A percentile compares a stretch with the other conserved stretches of the same genome.
These are phyloP conservation scores for Coriaria nepalensis DNA, from an alignment of 306 rosid genomes.

Conservation along the genomic window DNA sequence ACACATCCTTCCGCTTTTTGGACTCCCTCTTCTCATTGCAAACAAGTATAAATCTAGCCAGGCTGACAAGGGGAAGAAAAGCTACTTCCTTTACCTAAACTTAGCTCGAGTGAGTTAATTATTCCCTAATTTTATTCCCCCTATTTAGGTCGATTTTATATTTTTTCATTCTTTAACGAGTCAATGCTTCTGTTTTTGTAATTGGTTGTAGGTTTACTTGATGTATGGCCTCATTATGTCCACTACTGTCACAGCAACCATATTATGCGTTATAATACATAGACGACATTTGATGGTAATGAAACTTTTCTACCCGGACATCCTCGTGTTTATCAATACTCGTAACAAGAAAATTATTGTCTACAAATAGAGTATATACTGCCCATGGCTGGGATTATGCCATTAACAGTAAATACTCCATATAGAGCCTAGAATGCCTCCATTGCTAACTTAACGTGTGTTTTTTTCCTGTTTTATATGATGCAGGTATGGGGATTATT, in stretches of 20 bases:
- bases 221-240: constrained; percentile 60
- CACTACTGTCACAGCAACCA: constrained; percentile 46
- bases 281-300: constrained; percentile 95
- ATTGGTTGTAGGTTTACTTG: constrained; percentile 48
- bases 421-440: too few relatives aligned
- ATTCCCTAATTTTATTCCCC: constrained; percentile 1
- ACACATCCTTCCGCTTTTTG: constrained; percentile 72
- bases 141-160: not conserved
- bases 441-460: not conserved
- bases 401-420: too few relatives aligned
- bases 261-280: constrained; percentile 75
- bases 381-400: too few relatives aligned
- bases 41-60: constrained; percentile 10
- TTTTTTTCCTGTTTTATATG: constrained; percentile 7
- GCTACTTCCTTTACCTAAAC: constrained; percentile 21
- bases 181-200: constrained; percentile 4
- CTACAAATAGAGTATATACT: too few relatives aligned
- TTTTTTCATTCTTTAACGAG: not conserved
- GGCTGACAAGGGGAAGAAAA: constrained; percentile 20
- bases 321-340: not conserved
- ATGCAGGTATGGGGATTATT: constrained; percentile 97
- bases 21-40: constrained; percentile 70
- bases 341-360: too few relatives aligned
- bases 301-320: not conserved
- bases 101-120: constrained; percentile 59